phyloP scores from a whole-genome alignment of 2,329 filamentous ascomycete species.

The Pseudopyricularia cyperi region DNA sequence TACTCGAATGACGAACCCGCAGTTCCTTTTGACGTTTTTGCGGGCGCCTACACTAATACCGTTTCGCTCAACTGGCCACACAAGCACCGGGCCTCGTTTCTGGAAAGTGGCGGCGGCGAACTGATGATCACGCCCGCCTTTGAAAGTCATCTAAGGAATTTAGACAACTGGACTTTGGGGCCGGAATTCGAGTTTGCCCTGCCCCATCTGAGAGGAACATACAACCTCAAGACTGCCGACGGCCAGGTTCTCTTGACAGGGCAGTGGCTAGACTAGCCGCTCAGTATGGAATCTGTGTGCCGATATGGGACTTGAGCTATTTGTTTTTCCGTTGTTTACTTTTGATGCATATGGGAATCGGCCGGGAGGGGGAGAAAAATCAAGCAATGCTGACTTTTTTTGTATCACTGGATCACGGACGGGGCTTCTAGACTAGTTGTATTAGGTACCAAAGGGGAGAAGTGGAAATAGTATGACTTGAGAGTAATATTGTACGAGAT shows the following conservation, averaged over 20 bases:
- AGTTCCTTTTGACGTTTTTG: conserved; percentile 63
- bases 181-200: conserved; percentile 52
- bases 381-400: too few relatives aligned
- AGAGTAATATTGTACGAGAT: too few relatives aligned
- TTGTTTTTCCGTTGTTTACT: too few relatives aligned
- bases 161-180: conserved; percentile 75
- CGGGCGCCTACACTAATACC: conserved; percentile 67
- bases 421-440: too few relatives aligned
- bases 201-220: conserved; percentile 30
- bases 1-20: conserved; percentile 11
- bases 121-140: conserved; percentile 78
- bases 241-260: background rate
- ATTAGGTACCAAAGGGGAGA: too few relatives aligned
- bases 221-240: conserved; percentile 1
- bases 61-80: conserved; percentile 78
- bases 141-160: conserved; percentile 60
- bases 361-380: background rate
- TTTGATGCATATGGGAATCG: too few relatives aligned
- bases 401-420: too few relatives aligned
- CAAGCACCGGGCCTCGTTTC: conserved; percentile 55
- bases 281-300: background rate
- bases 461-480: too few relatives aligned
- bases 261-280: background rate
- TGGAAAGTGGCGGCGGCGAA: conserved; percentile 43
- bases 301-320: background rate